Conservation (phyloP, 2,329 filamentous ascomycete genomes). For the Ophiosphaerella herpotricha region DNA sequence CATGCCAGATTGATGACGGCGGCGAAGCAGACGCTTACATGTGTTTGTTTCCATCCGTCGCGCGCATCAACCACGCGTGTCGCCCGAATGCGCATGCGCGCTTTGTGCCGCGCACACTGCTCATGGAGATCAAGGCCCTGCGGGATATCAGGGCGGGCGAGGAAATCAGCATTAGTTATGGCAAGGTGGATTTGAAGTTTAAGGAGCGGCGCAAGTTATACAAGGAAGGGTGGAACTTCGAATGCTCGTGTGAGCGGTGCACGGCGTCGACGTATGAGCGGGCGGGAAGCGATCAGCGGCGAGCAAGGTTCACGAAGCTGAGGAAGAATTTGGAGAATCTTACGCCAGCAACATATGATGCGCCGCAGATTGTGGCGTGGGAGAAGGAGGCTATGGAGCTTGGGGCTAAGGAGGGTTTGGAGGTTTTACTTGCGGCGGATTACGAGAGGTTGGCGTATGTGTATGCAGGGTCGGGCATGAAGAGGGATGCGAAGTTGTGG, state of each 20-base stretch:
- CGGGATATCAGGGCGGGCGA: slow-evolving; percentile 23
- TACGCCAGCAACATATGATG: slow-evolving; percentile 25
- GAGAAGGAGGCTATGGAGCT: slow-evolving; percentile 30
- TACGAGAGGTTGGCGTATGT: slow-evolving; percentile 34
- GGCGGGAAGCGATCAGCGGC: slow-evolving; percentile 23
- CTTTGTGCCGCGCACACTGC: slow-evolving; percentile 21
- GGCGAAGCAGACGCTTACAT: slow-evolving; percentile 25
- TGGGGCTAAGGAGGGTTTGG: slow-evolving; percentile 23
- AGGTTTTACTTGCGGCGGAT: slow-evolving; percentile 24
- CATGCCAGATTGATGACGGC: slow-evolving; percentile 26
- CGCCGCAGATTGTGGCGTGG: slow-evolving; percentile 26
- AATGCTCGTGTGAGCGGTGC: slow-evolving; percentile 28
- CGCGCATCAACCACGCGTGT: slow-evolving; percentile 32
- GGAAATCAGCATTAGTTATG: slow-evolving; percentile 31
- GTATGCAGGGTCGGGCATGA: slow-evolving; percentile 22
- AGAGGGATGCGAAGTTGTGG: slow-evolving; percentile 20
- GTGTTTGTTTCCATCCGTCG: slow-evolving; percentile 28
- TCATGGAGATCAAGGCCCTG: slow-evolving; percentile 29
- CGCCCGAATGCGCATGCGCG: slow-evolving; percentile 27
- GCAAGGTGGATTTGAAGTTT: slow-evolving; percentile 21
- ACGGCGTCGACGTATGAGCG: slow-evolving; percentile 16
- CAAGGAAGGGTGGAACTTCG: slow-evolving; percentile 27
- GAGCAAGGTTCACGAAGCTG: slow-evolving; percentile 21
- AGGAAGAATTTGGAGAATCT: slow-evolving; percentile 16
- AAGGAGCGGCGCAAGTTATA: slow-evolving; percentile 24